Base-by-base conservation (phyloP, 2,329 filamentous ascomycete genomes). In the Ceratocystis colombiana region DNA sequence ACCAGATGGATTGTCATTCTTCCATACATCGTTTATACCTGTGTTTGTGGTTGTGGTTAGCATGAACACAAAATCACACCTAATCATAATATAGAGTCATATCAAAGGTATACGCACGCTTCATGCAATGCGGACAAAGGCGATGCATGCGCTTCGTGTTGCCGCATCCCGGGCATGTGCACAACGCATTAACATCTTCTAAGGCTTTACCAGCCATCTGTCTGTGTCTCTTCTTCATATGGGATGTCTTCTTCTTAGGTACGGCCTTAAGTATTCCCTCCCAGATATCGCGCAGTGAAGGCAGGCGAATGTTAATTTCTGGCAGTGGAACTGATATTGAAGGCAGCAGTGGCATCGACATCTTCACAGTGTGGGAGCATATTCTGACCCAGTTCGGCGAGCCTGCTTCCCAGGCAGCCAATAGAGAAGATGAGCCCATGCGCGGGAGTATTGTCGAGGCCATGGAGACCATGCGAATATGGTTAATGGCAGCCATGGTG, bases 211-310 rank as follows among this genome's bases (percentile, higher is more conserved):
- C 94, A 28, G 92, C 93, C 87, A 97, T 88, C 74, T 96, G 91
- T 72, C 95, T 85, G 74, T 91, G 87, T 71, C 94, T 84, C 82
- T 91, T 96, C 80, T 94, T 96, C 80, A 90, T 90, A 76, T 99
- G 90, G 53, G 93, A 96, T 44, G 91, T 95, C 84, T 97, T 99
- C 80, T 96, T 97, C 83, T 99, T 99, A 4, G 94, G 94, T 17
- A 97, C 94, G 1, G 94, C 94, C 70, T 87, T 87, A 71, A 99
- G 81, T 59, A 99, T 84, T 5, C 89, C 91, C 71, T 96, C 93
- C 93, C 93, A 97, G 72, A 99, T 86, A 69, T 88, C 89, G 66
- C 84, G 86, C 25, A 96, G 77, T 62, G 79, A 84, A 7, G 79
- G 80, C 10, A 83, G 72, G 66, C 77, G 77, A 67, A 81, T 73